phyloP scores from a whole-genome alignment of 1,139 yeast genomes.

The Geotrichum siamense region DNA sequence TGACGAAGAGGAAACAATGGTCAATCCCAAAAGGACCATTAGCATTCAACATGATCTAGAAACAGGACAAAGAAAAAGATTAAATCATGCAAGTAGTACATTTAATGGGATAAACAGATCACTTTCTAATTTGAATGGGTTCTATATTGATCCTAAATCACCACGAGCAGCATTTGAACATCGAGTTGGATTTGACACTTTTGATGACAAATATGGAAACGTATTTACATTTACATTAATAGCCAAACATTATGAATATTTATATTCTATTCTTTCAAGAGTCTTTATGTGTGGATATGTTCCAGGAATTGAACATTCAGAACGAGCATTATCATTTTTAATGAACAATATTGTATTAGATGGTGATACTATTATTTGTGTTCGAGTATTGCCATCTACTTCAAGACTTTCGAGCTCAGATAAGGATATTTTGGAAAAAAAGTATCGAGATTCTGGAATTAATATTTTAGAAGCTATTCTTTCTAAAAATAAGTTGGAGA shows the following conservation, averaged over 20 bases:
- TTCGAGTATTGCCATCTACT: slow-evolving; percentile 51
- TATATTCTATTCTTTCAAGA: slow-evolving; percentile 49
- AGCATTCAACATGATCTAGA: not conserved
- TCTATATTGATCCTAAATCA: slow-evolving; percentile 5
- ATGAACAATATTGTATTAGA: slow-evolving; percentile 56
- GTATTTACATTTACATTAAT: slow-evolving; percentile 45
- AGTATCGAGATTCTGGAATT: slow-evolving; percentile 37
- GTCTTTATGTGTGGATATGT: slow-evolving; percentile 55
- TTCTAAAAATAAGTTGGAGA: slow-evolving; percentile 35
- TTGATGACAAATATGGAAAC: slow-evolving; percentile 37
- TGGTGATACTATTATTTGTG: slow-evolving; percentile 62
- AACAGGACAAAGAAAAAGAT: not conserved
- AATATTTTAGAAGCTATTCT: slow-evolving; percentile 40
- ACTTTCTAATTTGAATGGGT: slow-evolving; percentile 2
- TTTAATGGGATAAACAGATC: slow-evolving; percentile 2
- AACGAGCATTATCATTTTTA: slow-evolving; percentile 58
- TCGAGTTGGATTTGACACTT: slow-evolving; percentile 52
- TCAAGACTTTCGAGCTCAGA: slow-evolving; percentile 10
- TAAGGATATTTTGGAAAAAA: slow-evolving; percentile 29
- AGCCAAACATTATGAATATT: slow-evolving; percentile 50
- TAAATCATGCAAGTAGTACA: not conserved
- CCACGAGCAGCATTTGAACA: slow-evolving; percentile 22
- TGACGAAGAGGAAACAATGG: too few relatives aligned
- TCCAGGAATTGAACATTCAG: slow-evolving; percentile 47
- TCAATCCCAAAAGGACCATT: too few relatives aligned